Base-by-base conservation (phyloP, 768 basidiomycete species). In the Mycena rebaudengoi region DNA sequence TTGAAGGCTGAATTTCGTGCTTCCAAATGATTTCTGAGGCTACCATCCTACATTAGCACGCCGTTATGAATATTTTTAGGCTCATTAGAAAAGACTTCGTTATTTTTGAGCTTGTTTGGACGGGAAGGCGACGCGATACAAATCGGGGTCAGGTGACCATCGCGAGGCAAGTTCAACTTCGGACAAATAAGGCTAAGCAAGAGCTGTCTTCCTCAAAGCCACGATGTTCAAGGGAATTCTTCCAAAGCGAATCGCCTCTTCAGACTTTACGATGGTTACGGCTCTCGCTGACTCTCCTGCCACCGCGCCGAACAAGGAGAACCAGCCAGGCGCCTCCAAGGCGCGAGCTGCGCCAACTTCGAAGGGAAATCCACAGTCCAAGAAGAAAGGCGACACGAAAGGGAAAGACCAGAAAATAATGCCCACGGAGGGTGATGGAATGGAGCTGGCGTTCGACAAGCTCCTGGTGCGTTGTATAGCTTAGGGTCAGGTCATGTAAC, bases 181-280 rank as follows among this genome's bases (percentile, higher is more conserved):
- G 66, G 35, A 73, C 76, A 51, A 69, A 73, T 76, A 70, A 7
- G 74, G 74, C 69, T 62, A 67, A 65, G 72, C 69, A 66, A 44
- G 20, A 73, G 70, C 71, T 70, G 68, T 60, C 40, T 64, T 52
- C 53, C 59, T 69, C 45, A 66, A 64, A 51, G 63, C 72, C 53
- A 56, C 67, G 59, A 94, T 94, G 92, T 94, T 94, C 82, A 93
- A 92, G 78, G 85, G 86, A 69, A 92, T 94, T 56, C 79, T 94
- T 33, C 89, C 88, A 11, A 88, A 89, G 76, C 83, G 92, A 70
- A 72, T 88, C 52, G 79, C 88, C 25, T 86, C 88, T 25, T 76
- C 86, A 3, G 91, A 93, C 33, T 93, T 93, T 64, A 90, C 89
- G 4, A 91, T 93, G 80, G 73, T 93, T 48, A 91, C 89, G 0